Base-by-base conservation (phyloP, 345 rosid species). In the Eucalyptus paniculata region DNA sequence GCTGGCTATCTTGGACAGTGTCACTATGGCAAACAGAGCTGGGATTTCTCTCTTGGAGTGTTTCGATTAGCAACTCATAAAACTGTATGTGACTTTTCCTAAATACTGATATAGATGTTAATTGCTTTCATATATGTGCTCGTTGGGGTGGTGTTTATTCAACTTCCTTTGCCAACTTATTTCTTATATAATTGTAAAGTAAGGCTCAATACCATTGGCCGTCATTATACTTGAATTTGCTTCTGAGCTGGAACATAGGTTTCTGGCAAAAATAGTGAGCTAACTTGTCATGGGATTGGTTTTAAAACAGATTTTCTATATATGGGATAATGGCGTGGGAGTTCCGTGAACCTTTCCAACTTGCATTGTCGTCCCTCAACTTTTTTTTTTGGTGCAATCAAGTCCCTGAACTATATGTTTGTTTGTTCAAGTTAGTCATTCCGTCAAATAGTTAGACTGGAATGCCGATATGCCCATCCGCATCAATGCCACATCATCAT, bases 1-100 rank as follows among this genome's bases (percentile, higher is more conserved):
- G 98, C 96, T 98, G 86, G 99, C 99, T 88, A 91, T 98, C 88
- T 89, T 97, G 94, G 96, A 95, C 89, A 97, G 99, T 58, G 88
- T 94, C 91, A 93, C 97, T 26, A 93, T 97, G 97, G 99, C 97
- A 87, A 94, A 97, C 91, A 97, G 96, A 40, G 97, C 94, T 89
- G 97, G 98, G 92, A 93, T 98, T 91, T 93, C 98, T 28, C 90
- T 96, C 53, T 96, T 44, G 96, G 98, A 92, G 96, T 96, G 98
- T 98, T 95, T 88, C 94, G 94, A 44, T 91, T 98, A 86, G 98
- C 93, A 83, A 98, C 99, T 42, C 94, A 97, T 90, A 97, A 93
- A 94, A 96, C 97, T 88, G 98, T 98, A 94, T 85, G 97, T 95
- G 80, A 62, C 90, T 88, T 69, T 87, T 89, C 80, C 92, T 87